Base-by-base conservation (phyloP, 177 flowering plant species). In the Vitis hybrid region DNA sequence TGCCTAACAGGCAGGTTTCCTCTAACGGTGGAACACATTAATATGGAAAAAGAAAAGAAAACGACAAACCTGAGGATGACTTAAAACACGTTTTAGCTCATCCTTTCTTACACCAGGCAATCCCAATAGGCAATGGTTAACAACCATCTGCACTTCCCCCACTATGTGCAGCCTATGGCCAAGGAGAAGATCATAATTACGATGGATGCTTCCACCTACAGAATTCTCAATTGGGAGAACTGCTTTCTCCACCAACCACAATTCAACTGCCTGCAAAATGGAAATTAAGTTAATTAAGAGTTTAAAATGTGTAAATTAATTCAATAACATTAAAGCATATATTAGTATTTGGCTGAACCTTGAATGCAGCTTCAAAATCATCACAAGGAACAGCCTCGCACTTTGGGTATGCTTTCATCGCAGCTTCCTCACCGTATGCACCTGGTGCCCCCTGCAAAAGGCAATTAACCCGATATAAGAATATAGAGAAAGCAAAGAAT, bases 381-480 rank as follows among this genome's bases (percentile, higher is more conserved):
- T 92, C 95, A 79, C 92, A 92, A n/a, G 97, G 95, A 35, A 90
- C 91, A 51, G 97, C 80, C 74, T 90, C 91, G 66, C 95, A 90
- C 30, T 76, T 78, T 3, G 97, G 95, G 70, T 90, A 92, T 64
- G 88, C 97, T 83, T 88, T 90, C 18, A 88, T 76, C 8, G 97
- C 97, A 63, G 97, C 97, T 71, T 77, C 89, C 84, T 92, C 93
- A 32, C 97, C 86, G 62, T 81, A 90, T 56, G 91, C 91, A 65
- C 97, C 97, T 10, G 93, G 87, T 55, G 82, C 68, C 10, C 97
- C 97, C 97, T 92, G 74, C 13, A 64, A 48, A 20, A 71, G 58
- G 59, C 60, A 58, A 76, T 59, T 50, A 27, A 74, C 66, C 69
- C 14, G 67, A 63, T 68, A 61, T 65, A 55, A 77, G 66, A 51